Percentiles rank a stretch among this genome's conserved stretches.
Conservation (phyloP, 805 yeast species). For the Zygosaccharomyces lentus region DNA sequence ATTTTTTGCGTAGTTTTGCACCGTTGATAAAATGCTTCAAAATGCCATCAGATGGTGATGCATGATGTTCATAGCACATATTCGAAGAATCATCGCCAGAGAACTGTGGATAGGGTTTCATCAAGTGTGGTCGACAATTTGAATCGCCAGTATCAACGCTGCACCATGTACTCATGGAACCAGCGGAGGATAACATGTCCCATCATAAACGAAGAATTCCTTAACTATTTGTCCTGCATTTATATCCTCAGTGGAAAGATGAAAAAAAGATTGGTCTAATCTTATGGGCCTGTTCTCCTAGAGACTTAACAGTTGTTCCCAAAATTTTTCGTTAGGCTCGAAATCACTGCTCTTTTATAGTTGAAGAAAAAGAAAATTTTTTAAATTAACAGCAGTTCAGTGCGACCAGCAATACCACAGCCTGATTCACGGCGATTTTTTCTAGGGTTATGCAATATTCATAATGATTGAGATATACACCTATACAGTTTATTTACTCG, state of each 20-base stretch:
- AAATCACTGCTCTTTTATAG: background rate
- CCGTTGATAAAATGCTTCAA: slow-evolving; percentile 3
- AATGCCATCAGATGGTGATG: slow-evolving; percentile 88
- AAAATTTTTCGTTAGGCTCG: background rate
- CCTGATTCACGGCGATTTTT: background rate
- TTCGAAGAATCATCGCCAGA: slow-evolving; percentile 41
- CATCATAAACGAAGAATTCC: slow-evolving; percentile 79
- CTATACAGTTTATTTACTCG: slow-evolving; percentile 41
- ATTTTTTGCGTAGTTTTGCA: slow-evolving; percentile 14
- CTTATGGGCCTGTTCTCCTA: slow-evolving; percentile 20
- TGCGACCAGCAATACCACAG: too few species aligned
- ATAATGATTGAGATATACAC: slow-evolving; percentile 11
- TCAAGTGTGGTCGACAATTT: slow-evolving; percentile 21
- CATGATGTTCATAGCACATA: slow-evolving; percentile 85
- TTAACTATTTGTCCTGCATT: slow-evolving; percentile 66
- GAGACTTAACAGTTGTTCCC: background rate
- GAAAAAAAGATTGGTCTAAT: slow-evolving; percentile 36
- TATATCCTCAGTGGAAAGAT: slow-evolving; percentile 59
- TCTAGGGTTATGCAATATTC: slow-evolving; percentile 8
- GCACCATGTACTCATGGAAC: slow-evolving; percentile 31
- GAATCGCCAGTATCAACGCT: slow-evolving; percentile 17
- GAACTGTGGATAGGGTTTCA: slow-evolving; percentile 34
- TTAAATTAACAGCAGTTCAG: slow-evolving; percentile 5
- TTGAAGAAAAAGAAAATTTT: slow-evolving; percentile 1
- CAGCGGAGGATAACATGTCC: slow-evolving; percentile 17